A percentile compares a stretch with the other conserved stretches of the same genome.
These are phyloP conservation scores for Melanomma pulvis-pyrius DNA, from an alignment of 495 filamentous ascomycete species.

Conservation along the genomic window DNA sequence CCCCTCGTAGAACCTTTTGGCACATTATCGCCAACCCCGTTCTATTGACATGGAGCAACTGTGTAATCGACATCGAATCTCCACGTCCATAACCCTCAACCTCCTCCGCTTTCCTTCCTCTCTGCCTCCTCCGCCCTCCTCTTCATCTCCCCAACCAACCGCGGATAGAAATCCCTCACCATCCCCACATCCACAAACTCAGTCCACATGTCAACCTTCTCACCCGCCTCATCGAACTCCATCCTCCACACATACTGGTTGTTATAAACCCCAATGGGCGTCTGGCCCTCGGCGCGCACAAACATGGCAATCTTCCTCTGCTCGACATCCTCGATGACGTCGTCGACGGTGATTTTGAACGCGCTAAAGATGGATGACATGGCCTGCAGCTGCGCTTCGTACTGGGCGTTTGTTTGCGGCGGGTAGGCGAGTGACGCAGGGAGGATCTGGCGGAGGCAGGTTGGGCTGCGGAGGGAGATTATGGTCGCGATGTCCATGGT, in stretches of 20 bases:
- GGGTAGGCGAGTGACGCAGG: slow-evolving; percentile 38
- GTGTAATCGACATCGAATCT: too few species aligned
- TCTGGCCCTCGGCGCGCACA: slow-evolving; percentile 38
- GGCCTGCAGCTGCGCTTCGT: slow-evolving; percentile 26
- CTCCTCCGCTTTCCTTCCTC: background rate
- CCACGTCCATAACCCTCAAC: background rate
- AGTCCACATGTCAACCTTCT: slow-evolving; percentile 42
- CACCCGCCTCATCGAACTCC: slow-evolving; percentile 45
- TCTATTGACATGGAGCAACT: background rate
- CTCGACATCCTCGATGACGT: slow-evolving; percentile 38
- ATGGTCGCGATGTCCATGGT: slow-evolving; percentile 15
- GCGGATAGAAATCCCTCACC: slow-evolving; percentile 44
- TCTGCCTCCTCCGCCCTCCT: slow-evolving; percentile 6
- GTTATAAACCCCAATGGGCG: slow-evolving; percentile 33
- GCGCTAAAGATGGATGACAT: slow-evolving; percentile 32
- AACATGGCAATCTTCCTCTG: slow-evolving; percentile 40
- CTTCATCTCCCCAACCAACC: slow-evolving; percentile 37
- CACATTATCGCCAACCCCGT: background rate
- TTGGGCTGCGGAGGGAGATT: slow-evolving; percentile 31
- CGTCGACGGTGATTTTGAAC: slow-evolving; percentile 39
- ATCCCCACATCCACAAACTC: slow-evolving; percentile 48
- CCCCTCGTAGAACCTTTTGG: background rate
- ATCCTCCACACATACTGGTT: slow-evolving; percentile 52
- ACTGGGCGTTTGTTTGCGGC: slow-evolving; percentile 27
- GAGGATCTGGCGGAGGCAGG: slow-evolving; percentile 35